Conservation (phyloP, 176 grass and related monocot species). For the Oryza rufipogon region DNA sequence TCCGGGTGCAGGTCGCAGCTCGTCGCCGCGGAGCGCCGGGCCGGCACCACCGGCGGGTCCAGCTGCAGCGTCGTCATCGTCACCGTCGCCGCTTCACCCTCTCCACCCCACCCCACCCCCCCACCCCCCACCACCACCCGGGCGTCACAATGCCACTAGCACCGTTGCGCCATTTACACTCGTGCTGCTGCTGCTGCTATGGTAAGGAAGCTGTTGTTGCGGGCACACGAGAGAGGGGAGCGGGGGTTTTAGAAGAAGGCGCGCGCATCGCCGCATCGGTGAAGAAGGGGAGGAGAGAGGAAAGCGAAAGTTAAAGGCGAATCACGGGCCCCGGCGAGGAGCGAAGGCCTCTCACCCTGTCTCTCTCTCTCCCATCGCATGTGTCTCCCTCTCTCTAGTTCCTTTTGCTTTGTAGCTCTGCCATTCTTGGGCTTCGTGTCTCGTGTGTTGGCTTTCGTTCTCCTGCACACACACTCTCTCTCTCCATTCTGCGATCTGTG, state of each 20-base stretch:
- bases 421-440: conserved; percentile 37
- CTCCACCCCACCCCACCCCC: conserved; percentile 15
- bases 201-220: conserved; percentile 8
- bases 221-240: conserved; percentile 8
- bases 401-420: conserved; percentile 59
- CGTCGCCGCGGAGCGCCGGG: conserved; percentile 34
- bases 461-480: background rate
- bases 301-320: conserved; percentile 62
- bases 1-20: conserved; percentile 86
- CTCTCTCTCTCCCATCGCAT: conserved; percentile 12
- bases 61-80: conserved; percentile 49
- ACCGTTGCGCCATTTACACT: conserved; percentile 36
- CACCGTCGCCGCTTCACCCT: conserved; percentile 21
- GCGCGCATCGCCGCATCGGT: conserved; percentile 38
- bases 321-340: conserved; percentile 59
- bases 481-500: conserved; percentile 16
- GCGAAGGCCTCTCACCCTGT: background rate
- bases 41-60: conserved; percentile 54
- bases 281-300: conserved; percentile 23
- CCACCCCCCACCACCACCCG: background rate
- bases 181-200: conserved; percentile 22
- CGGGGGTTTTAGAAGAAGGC: conserved; percentile 45
- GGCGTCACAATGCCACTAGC: conserved; percentile 32
- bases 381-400: conserved; percentile 25
- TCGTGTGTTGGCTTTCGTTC: conserved; percentile 32